Conservation (phyloP, 179 eudicot species). For the Carnegiea gigantea region DNA sequence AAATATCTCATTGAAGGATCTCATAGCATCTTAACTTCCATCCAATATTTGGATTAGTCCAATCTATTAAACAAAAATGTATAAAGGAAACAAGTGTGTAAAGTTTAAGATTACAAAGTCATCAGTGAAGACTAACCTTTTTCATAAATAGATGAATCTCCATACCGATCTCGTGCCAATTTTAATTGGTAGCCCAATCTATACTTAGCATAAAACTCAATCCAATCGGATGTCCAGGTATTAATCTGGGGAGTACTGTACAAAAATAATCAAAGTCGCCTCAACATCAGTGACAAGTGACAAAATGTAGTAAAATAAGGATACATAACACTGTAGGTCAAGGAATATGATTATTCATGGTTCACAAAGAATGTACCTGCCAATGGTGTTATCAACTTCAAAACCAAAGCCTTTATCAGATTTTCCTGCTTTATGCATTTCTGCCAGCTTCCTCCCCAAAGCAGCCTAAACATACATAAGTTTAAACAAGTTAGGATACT, state of each 20-base stretch:
- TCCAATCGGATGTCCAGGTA: slow-evolving; percentile 96
- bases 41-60: background rate
- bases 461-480: slow-evolving; percentile 50
- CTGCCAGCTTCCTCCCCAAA: slow-evolving; percentile 88
- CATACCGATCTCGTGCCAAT: slow-evolving; percentile 76
- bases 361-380: slow-evolving; percentile 55
- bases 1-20: background rate
- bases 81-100: background rate
- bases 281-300: slow-evolving; percentile 10
- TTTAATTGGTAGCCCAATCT: slow-evolving; percentile 89
- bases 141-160: slow-evolving; percentile 85
- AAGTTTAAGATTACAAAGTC: background rate
- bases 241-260: slow-evolving; percentile 94
- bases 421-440: slow-evolving; percentile 90
- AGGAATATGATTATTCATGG: background rate
- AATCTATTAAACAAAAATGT: too few relatives aligned
- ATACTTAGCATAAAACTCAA: slow-evolving; percentile 75
- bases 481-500: slow-evolving; percentile 6
- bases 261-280: slow-evolving; percentile 9
- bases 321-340: background rate
- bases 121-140: slow-evolving; percentile 50
- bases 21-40: background rate
- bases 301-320: background rate
- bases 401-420: slow-evolving; percentile 87
- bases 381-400: slow-evolving; percentile 89